These are phyloP conservation scores for Leccinellum luteum DNA, from an alignment of 768 basidiomycete species.

Conservation along the genomic window DNA sequence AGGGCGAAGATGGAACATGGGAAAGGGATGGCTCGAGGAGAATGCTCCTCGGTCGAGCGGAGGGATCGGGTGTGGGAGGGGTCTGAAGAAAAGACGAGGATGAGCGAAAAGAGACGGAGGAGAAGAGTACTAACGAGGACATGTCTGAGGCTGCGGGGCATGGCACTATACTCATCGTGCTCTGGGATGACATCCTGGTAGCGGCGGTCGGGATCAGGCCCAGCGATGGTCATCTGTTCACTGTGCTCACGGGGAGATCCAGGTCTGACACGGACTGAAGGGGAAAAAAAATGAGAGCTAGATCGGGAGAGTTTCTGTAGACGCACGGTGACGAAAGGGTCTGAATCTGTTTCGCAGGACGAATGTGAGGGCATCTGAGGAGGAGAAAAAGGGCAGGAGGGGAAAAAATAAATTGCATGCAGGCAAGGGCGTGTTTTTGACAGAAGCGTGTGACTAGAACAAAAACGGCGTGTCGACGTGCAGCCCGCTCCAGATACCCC, in stretches of 20 bases:
- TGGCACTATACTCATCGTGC: slow-evolving; percentile 26
- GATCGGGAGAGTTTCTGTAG: background rate
- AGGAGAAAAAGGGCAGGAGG: background rate
- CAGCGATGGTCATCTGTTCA: slow-evolving; percentile 15
- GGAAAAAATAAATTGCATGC: slow-evolving; percentile 18
- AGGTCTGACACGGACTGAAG: slow-evolving; percentile 19
- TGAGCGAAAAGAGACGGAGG: slow-evolving; percentile 9
- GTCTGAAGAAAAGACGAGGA: slow-evolving; percentile 11
- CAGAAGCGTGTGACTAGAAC: slow-evolving; percentile 33
- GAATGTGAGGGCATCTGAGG: slow-evolving; percentile 1
- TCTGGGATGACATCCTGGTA: slow-evolving; percentile 30
- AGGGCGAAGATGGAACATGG: slow-evolving; percentile 14
- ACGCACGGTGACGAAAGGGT: slow-evolving; percentile 29
- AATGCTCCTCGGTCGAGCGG: slow-evolving; percentile 24
- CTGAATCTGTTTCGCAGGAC: slow-evolving; percentile 16
- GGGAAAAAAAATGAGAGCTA: background rate
- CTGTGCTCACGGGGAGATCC: slow-evolving; percentile 31
- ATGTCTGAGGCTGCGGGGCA: slow-evolving; percentile 30
- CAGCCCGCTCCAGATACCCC: slow-evolving; percentile 89
- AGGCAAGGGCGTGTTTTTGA: slow-evolving; percentile 32
- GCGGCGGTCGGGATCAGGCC: slow-evolving; percentile 20
- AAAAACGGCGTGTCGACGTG: slow-evolving; percentile 72
- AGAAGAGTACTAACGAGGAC: slow-evolving; percentile 25
- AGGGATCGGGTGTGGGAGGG: slow-evolving; percentile 19
- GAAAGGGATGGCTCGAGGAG: slow-evolving; percentile 23